Conservation (phyloP, 371 early-diverging fungal species). For the Capniomyces stellatus region DNA sequence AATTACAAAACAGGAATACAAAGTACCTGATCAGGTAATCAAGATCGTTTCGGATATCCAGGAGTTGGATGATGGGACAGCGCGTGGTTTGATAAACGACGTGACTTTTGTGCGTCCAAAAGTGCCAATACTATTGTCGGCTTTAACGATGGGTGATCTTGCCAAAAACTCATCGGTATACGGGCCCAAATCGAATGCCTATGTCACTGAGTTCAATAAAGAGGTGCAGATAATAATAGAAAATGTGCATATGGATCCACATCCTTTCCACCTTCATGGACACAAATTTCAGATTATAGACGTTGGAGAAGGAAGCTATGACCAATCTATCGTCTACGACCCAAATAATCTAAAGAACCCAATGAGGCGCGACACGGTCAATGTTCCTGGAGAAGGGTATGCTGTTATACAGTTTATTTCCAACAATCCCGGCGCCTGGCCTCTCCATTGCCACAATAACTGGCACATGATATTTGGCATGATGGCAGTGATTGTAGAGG, state of each 20-base stretch:
- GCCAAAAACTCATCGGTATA: conserved; percentile 37
- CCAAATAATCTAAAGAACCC: conserved; percentile 27
- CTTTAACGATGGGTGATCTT: conserved; percentile 35
- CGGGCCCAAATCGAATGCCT: conserved; percentile 27
- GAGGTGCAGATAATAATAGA: conserved; percentile 41
- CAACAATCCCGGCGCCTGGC: conserved; percentile 62
- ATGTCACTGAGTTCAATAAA: conserved; percentile 24
- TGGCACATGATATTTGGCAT: conserved; percentile 55
- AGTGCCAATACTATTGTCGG: conserved; percentile 48
- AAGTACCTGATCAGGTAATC: conserved; percentile 11
- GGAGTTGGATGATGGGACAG: conserved; percentile 42
- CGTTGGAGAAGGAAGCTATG: conserved; percentile 1
- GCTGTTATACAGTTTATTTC: conserved; percentile 47
- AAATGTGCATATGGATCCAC: conserved; percentile 39
- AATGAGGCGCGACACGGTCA: conserved; percentile 41
- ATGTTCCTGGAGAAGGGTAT: conserved; percentile 34
- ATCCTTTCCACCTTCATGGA: conserved; percentile 73
- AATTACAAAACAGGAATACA: conserved; percentile 2
- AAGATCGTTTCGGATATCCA: conserved; percentile 12
- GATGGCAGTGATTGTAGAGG: conserved; percentile 39
- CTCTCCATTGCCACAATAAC: conserved; percentile 65
- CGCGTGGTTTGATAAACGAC: conserved; percentile 66
- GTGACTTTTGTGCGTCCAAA: conserved; percentile 46
- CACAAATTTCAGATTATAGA: conserved; percentile 53
- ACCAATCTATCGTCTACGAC: conserved; percentile 7